Evolutionary conservation across 2,329 filamentous ascomycete species (phyloP).

Genomic region (Aspergillus tamarii): DNA sequence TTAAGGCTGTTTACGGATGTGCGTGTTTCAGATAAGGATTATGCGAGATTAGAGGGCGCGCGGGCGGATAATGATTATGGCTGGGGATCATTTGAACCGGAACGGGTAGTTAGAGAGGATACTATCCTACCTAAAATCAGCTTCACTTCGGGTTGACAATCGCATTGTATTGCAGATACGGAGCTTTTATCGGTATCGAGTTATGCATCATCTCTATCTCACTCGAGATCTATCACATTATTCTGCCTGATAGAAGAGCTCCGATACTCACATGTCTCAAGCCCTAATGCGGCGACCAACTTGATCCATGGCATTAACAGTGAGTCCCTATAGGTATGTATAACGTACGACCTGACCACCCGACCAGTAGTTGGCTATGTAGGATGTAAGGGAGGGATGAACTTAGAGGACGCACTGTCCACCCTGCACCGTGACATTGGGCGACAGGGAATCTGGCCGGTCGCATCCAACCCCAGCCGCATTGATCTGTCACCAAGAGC

Average conservation of each 20-base stretch:
- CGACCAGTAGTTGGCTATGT: background rate
- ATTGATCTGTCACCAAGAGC: background rate
- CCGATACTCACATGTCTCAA: conserved; percentile 1
- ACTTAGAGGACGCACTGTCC: background rate
- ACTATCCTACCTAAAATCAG: background rate
- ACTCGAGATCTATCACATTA: background rate
- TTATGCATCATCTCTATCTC: background rate
- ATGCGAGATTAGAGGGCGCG: conserved; percentile 1
- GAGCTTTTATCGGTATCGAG: background rate
- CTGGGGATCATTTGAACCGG: background rate
- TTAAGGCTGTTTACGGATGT: background rate
- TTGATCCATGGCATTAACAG: background rate
- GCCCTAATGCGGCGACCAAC: background rate
- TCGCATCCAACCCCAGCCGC: conserved; percentile 5
- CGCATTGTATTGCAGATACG: background rate
- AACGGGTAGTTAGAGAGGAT: background rate
- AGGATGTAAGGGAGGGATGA: background rate
- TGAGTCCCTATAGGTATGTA: background rate
- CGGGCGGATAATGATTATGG: background rate
- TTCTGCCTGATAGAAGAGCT: background rate
- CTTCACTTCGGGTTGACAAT: conserved; percentile 3
- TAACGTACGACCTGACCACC: background rate
- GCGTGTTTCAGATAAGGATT: conserved; percentile 7
- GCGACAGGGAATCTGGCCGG: conserved; percentile 10
- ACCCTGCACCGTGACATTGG: conserved; percentile 10